Percentiles rank a stretch among this genome's conserved stretches.
Conservation (phyloP, 2,329 filamentous ascomycete species). For the Botrytis fabae region DNA sequence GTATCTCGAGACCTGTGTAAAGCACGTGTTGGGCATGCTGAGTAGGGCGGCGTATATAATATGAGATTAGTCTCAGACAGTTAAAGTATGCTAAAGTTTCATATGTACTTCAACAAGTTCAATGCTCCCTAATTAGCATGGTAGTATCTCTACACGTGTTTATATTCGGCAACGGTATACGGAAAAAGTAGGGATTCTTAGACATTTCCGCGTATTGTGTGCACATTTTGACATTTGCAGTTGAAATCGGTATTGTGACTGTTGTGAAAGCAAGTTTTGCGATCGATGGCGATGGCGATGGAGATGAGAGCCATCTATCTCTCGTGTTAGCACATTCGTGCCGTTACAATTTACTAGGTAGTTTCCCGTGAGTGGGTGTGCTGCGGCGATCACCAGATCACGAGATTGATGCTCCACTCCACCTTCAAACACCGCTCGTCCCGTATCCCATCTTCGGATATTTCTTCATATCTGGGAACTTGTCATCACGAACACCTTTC, state of each 20-base stretch:
- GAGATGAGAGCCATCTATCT: not conserved
- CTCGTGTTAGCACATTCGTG: constrained; percentile 8
- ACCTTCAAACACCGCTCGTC: not conserved
- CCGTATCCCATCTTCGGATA: constrained; percentile 13
- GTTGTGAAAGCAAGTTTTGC: constrained; percentile 15
- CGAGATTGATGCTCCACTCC: constrained; percentile 15
- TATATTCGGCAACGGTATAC: not conserved
- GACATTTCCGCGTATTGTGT: constrained; percentile 7
- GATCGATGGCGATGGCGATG: constrained; percentile 8
- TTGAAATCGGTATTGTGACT: not conserved
- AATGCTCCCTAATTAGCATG: not conserved
- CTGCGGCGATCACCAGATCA: constrained; percentile 19
- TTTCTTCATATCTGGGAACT: constrained; percentile 1
- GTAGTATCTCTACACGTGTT: not conserved
- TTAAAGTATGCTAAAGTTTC: not conserved
- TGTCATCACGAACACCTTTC: constrained; percentile 2
- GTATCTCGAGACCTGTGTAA: not conserved
- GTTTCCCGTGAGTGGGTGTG: not conserved
- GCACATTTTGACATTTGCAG: constrained; percentile 8
- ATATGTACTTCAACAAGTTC: not conserved
- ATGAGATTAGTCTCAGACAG: constrained; percentile 1
- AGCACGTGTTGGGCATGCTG: constrained; percentile 9
- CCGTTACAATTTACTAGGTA: not conserved
- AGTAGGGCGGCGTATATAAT: not conserved
- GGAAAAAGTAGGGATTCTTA: not conserved